Evolutionary conservation across 129 eudicot species (phyloP).

Genomic region (Centella asiatica): DNA sequence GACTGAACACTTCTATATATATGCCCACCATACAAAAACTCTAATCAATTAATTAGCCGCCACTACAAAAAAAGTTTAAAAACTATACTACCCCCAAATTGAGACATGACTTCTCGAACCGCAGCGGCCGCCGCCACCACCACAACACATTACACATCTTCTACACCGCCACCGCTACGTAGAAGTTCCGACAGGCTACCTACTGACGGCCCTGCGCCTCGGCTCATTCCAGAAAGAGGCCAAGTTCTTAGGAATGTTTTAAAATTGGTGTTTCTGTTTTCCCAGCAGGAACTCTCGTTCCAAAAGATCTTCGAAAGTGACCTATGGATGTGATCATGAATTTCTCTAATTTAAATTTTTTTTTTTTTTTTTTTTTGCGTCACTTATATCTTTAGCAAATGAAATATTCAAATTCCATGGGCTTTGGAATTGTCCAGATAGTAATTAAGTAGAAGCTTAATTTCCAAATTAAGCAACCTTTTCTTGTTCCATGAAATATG

Average conservation of each 20-base stretch:
- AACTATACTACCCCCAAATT: not conserved
- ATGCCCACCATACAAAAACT: not conserved
- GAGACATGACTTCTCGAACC: not conserved
- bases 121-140: not conserved
- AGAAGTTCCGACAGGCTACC: not conserved
- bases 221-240: constrained; percentile 11
- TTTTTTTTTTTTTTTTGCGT: too few relatives aligned
- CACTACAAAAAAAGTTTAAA: not conserved
- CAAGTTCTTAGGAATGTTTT: constrained; percentile 5
- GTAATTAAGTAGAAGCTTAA: too few relatives aligned
- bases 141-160: not conserved
- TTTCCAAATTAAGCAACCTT: too few relatives aligned
- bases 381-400: too few relatives aligned
- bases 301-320: not conserved
- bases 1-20: not conserved
- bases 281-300: not conserved
- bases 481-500: too few relatives aligned
- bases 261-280: not conserved
- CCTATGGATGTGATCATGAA: not conserved
- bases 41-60: not conserved
- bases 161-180: too few relatives aligned
- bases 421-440: too few relatives aligned
- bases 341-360: not conserved
- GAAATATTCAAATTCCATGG: too few relatives aligned
- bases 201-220: not conserved